Evolutionary conservation across 1,139 yeast genomes (phyloP).

Genomic region (Scheffersomyces parashehatae): DNA sequence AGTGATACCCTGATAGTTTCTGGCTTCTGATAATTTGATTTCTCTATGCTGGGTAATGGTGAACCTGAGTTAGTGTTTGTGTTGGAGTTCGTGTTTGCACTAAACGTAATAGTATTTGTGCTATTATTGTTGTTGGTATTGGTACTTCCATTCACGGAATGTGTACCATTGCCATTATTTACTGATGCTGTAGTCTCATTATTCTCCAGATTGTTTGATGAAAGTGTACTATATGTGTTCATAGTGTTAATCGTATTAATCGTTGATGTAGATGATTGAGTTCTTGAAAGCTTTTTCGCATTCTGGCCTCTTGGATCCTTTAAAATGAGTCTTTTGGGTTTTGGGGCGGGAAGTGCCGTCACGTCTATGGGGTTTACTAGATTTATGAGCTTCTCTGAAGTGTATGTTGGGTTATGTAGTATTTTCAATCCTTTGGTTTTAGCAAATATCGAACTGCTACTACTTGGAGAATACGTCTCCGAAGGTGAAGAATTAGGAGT

Average conservation of each 20-base stretch:
- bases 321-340: constrained; percentile 64
- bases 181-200: constrained; percentile 4
- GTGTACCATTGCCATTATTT: neutral
- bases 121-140: constrained; percentile 2
- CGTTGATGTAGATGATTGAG: constrained; percentile 56
- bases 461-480: constrained; percentile 2
- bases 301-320: constrained; percentile 39
- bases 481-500: neutral
- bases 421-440: constrained; percentile 26
- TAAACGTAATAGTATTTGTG: neutral
- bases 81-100: constrained; percentile 2
- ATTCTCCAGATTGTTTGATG: constrained; percentile 38
- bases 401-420: constrained; percentile 29
- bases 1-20: constrained; percentile 54
- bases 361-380: constrained; percentile 78
- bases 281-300: constrained; percentile 31
- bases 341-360: constrained; percentile 61
- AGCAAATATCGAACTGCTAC: constrained; percentile 14
- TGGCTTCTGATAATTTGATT: constrained; percentile 10
- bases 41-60: constrained; percentile 1
- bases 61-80: constrained; percentile 1
- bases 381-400: constrained; percentile 57
- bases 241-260: constrained; percentile 29
- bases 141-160: constrained; percentile 2
- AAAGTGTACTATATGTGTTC: constrained; percentile 36